These are phyloP conservation scores for Lophiotrema nucula DNA, from an alignment of 495 filamentous ascomycete genomes.

Conservation along the genomic window DNA sequence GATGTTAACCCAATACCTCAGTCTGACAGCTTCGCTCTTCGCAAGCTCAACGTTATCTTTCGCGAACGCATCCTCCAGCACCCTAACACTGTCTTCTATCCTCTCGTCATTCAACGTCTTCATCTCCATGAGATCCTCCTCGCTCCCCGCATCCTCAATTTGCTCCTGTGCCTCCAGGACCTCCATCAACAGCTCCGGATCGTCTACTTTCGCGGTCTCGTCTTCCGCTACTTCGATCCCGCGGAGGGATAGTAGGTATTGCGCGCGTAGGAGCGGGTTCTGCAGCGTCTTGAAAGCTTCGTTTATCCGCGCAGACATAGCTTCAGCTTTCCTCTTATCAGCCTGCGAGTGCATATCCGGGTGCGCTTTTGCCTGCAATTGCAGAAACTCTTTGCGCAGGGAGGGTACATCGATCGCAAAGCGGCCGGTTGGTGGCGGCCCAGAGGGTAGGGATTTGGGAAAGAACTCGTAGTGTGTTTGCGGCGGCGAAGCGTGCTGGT, in stretches of 20 bases:
- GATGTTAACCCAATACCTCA: slow-evolving; percentile 93
- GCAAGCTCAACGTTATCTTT: slow-evolving; percentile 65
- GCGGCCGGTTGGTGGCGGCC: slow-evolving; percentile 72
- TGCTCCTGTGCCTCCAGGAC: slow-evolving; percentile 84
- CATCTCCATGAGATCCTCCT: slow-evolving; percentile 62
- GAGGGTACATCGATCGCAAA: slow-evolving; percentile 67
- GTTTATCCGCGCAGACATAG: slow-evolving; percentile 75
- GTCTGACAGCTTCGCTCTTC: slow-evolving; percentile 64
- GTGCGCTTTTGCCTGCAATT: slow-evolving; percentile 74
- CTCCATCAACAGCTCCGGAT: slow-evolving; percentile 73
- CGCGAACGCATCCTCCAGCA: slow-evolving; percentile 63
- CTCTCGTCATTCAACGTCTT: slow-evolving; percentile 65
- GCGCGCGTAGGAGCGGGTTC: slow-evolving; percentile 72
- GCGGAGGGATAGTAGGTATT: slow-evolving; percentile 73
- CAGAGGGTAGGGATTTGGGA: slow-evolving; percentile 72
- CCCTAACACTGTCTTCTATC: slow-evolving; percentile 57
- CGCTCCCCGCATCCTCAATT: slow-evolving; percentile 71
- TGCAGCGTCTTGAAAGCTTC: slow-evolving; percentile 81
- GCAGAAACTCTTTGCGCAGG: slow-evolving; percentile 81
- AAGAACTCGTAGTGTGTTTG: slow-evolving; percentile 82
- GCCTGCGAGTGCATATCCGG: slow-evolving; percentile 70
- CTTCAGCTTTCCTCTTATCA: slow-evolving; percentile 64
- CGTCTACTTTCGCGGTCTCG: slow-evolving; percentile 63
- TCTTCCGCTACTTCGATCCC: slow-evolving; percentile 78
- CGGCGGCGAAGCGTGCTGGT: slow-evolving; percentile 13